Percentiles rank a stretch among this genome's conserved stretches.
These are phyloP conservation scores for Umbelopsis vinacea DNA, from an alignment of 192 early-diverging fungal species.

Conservation along the genomic window DNA sequence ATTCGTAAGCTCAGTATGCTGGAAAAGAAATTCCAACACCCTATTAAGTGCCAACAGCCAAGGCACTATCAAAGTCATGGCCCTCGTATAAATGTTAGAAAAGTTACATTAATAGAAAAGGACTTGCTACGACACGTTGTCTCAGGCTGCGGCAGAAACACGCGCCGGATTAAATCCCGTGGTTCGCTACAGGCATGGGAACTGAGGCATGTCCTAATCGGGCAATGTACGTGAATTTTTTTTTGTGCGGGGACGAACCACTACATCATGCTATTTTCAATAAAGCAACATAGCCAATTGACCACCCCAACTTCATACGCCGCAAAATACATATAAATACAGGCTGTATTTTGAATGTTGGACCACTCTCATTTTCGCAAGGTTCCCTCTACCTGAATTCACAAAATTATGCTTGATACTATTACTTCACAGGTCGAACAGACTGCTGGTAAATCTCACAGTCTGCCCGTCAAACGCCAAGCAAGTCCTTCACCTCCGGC, in stretches of 20 bases:
- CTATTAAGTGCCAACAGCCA: conserved; percentile 89
- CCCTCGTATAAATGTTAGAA: conserved; percentile 58
- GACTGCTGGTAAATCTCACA: not conserved
- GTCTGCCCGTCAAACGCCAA: conserved; percentile 1
- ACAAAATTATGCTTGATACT: conserved; percentile 1
- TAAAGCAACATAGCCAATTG: conserved; percentile 15
- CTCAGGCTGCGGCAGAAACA: not conserved
- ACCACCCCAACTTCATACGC: conserved; percentile 5
- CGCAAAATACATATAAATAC: conserved; percentile 16
- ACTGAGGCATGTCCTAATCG: not conserved
- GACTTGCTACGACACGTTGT: no score
- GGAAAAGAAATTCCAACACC: conserved; percentile 80
- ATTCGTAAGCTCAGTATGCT: conserved; percentile 93
- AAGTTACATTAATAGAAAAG: no score
- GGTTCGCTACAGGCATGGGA: not conserved
- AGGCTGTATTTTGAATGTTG: not conserved
- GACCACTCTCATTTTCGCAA: not conserved
- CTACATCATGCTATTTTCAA: conserved; percentile 3
- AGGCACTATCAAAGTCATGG: conserved; percentile 84
- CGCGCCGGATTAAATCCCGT: not conserved
- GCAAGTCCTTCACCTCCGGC: conserved; percentile 14
- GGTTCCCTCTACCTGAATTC: not conserved
- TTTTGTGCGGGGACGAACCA: conserved; percentile 1
- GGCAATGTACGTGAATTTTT: conserved; percentile 4
- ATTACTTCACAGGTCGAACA: not conserved